These are phyloP conservation scores for Sorghum bicolor DNA, from an alignment of 176 grass and related monocot genomes.

Conservation along the genomic window DNA sequence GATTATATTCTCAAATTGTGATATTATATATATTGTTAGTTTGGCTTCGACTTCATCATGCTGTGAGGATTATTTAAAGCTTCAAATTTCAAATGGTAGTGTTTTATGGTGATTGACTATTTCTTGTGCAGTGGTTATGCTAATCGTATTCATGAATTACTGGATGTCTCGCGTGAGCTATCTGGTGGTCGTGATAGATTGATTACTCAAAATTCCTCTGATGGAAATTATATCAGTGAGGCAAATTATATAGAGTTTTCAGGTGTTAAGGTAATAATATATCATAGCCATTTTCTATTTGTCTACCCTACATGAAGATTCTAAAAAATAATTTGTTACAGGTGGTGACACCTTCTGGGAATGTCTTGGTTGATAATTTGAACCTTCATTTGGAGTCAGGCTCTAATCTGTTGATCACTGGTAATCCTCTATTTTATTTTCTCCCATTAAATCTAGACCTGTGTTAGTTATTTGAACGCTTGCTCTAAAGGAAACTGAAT, in stretches of 20 bases:
- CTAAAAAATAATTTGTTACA: constrained; percentile 45
- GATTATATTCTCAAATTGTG: constrained; percentile 11
- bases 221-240: constrained; percentile 77
- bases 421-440: constrained; percentile 44
- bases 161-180: constrained; percentile 79
- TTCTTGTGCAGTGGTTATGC: constrained; percentile 76
- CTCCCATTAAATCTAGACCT: not conserved
- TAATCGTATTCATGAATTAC: constrained; percentile 86
- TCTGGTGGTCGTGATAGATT: constrained; percentile 49
- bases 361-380: constrained; percentile 87
- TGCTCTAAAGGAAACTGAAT: not conserved
- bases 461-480: not conserved
- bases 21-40: constrained; percentile 4
- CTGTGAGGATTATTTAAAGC: not conserved
- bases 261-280: constrained; percentile 74
- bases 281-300: not conserved
- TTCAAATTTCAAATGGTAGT: not conserved
- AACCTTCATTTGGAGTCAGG: constrained; percentile 78
- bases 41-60: not conserved
- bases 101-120: constrained; percentile 23
- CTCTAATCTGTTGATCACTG: constrained; percentile 98
- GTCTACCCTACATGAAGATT: not conserved
- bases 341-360: constrained; percentile 94
- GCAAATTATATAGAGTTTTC: constrained; percentile 97
- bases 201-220: constrained; percentile 40